phyloP scores from a whole-genome alignment of 176 grass and related monocot genomes.

The Oryza australiensis region DNA sequence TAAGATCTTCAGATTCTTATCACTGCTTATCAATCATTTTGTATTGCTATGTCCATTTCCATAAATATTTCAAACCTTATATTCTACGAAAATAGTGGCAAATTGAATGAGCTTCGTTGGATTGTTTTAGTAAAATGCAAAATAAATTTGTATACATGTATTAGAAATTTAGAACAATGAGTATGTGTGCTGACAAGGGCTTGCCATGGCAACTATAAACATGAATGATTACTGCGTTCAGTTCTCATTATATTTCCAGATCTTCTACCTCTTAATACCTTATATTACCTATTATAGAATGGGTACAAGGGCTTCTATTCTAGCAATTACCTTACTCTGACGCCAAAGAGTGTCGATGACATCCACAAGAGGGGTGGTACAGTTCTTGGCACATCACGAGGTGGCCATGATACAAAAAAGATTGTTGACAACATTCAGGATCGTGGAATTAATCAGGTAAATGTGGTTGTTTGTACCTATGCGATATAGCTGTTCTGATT shows the following conservation, averaged over 20 bases:
- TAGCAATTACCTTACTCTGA: conserved; percentile 77
- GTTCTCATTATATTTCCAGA: neutral
- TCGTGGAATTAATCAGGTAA: conserved; percentile 96
- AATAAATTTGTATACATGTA: neutral
- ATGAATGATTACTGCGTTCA: conserved; percentile 1
- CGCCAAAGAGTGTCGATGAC: conserved; percentile 90
- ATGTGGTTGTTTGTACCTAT: conserved; percentile 12
- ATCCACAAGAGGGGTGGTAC: conserved; percentile 98
- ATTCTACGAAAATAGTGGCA: neutral
- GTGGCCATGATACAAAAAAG: conserved; percentile 92
- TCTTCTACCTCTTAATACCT: neutral
- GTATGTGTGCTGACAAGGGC: neutral
- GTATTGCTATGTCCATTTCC: neutral
- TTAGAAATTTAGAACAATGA: neutral
- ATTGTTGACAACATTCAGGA: conserved; percentile 98
- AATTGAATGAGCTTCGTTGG: neutral
- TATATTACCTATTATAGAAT: conserved; percentile 53
- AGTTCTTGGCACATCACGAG: conserved; percentile 89
- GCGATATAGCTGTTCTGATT: neutral
- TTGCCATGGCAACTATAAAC: neutral
- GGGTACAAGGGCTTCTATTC: conserved; percentile 99
- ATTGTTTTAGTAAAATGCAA: neutral
- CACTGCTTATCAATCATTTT: neutral
- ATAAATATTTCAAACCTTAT: neutral
- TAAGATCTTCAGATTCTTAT: conserved; percentile 6